These are phyloP conservation scores for Waltergamsia citrina DNA, from an alignment of 2,329 filamentous ascomycete genomes.

Conservation along the genomic window DNA sequence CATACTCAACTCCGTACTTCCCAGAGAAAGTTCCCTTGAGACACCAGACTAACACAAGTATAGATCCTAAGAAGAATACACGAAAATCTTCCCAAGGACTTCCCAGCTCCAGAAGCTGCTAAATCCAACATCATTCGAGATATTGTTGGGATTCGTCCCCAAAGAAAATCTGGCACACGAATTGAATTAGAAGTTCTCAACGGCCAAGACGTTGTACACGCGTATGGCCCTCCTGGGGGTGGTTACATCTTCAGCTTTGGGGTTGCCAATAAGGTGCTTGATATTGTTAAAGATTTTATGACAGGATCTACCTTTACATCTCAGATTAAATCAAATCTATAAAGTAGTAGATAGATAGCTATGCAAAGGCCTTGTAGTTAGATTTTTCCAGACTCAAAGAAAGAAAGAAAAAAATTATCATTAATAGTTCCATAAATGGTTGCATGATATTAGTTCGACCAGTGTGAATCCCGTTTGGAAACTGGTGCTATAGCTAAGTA, in stretches of 20 bases:
- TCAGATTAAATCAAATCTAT: too few species aligned
- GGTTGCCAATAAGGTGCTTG: background rate
- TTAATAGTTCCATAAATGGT: too few species aligned
- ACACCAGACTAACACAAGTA: too few species aligned
- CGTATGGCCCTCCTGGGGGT: background rate
- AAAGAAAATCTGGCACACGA: background rate
- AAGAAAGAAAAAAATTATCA: too few species aligned
- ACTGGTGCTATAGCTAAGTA: too few species aligned
- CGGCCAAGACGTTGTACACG: constrained; percentile 2
- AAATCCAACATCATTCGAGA: constrained; percentile 1
- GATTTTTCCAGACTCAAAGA: too few species aligned
- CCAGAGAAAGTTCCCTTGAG: background rate
- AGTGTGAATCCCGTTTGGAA: too few species aligned
- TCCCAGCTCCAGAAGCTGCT: background rate
- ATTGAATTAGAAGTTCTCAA: constrained; percentile 1
- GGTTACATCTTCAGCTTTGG: constrained; percentile 2
- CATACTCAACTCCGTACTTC: background rate
- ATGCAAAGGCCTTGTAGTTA: too few species aligned
- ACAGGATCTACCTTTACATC: too few species aligned
- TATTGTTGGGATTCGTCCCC: constrained; percentile 1
- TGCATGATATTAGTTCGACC: too few species aligned
- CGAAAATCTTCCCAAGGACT: constrained; percentile 4
- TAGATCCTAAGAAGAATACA: constrained; percentile 6
- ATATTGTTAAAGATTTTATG: background rate
- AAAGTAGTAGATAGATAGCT: too few species aligned